Evolutionary conservation across 495 filamentous ascomycete genomes (phyloP).

Genomic region (Talaromyces thailandensis): DNA sequence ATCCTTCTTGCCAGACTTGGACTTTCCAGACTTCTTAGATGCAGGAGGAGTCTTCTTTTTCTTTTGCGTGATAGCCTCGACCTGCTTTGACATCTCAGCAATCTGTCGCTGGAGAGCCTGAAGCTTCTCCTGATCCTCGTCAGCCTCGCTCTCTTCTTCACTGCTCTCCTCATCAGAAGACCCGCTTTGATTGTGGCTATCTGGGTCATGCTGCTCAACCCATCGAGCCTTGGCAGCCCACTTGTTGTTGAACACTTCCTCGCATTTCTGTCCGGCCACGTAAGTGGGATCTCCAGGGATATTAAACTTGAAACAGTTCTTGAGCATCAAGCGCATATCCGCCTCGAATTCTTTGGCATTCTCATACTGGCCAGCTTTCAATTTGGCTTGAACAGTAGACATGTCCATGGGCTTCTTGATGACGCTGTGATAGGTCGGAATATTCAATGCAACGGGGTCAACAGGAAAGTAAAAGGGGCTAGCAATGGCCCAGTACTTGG

Average conservation of each 20-base stretch:
- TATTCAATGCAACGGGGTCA: slow-evolving; percentile 89
- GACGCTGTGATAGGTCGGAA: slow-evolving; percentile 84
- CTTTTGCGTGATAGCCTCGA: slow-evolving; percentile 37
- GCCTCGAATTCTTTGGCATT: slow-evolving; percentile 75
- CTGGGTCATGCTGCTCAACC: slow-evolving; percentile 63
- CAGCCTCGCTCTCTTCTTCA: slow-evolving; percentile 58
- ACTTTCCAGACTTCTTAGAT: slow-evolving; percentile 43
- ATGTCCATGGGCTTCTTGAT: slow-evolving; percentile 98
- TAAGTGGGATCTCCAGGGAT: slow-evolving; percentile 66
- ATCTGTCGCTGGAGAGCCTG: slow-evolving; percentile 59
- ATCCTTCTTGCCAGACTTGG: slow-evolving; percentile 48
- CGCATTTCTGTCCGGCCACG: slow-evolving; percentile 56
- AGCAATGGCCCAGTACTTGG: slow-evolving; percentile 56
- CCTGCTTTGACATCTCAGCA: slow-evolving; percentile 46
- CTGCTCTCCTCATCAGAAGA: slow-evolving; percentile 53
- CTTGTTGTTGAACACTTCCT: slow-evolving; percentile 63
- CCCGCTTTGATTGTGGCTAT: slow-evolving; percentile 37
- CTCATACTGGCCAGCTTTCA: slow-evolving; percentile 72
- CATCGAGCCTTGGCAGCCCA: slow-evolving; percentile 68
- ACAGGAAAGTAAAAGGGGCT: slow-evolving; percentile 72
- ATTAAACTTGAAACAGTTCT: slow-evolving; percentile 91
- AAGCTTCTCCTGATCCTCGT: slow-evolving; percentile 56
- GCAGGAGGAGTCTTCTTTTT: slow-evolving; percentile 52
- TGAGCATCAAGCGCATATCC: slow-evolving; percentile 75
- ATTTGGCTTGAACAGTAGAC: slow-evolving; percentile 62